Conservation (phyloP, 2,329 filamentous ascomycete species). For the Cladosporium sp. region DNA sequence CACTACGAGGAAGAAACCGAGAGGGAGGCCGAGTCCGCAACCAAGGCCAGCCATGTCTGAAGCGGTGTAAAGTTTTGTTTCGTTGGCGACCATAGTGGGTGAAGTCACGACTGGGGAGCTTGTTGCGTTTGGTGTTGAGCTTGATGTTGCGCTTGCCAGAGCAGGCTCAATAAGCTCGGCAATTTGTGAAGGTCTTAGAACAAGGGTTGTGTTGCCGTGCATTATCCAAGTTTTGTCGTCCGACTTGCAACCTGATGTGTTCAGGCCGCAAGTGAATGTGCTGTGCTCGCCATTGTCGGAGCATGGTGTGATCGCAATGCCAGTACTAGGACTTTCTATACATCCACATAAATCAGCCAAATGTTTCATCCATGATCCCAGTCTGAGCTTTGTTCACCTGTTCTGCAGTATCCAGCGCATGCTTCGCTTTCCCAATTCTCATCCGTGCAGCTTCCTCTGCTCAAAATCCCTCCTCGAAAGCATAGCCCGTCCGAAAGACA, state of each 20-base stretch:
- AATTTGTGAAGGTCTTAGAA: conserved; percentile 28
- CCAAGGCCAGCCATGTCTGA: conserved; percentile 28
- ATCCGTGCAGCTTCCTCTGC: conserved; percentile 30
- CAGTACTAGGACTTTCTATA: conserved; percentile 13
- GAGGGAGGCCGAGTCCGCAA: conserved; percentile 25
- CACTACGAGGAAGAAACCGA: conserved; percentile 24
- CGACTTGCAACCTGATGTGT: conserved; percentile 21
- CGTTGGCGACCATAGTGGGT: background rate
- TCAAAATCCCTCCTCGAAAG: conserved; percentile 27
- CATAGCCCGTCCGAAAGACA: conserved; percentile 32
- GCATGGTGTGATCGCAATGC: conserved; percentile 26
- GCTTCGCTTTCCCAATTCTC: conserved; percentile 26
- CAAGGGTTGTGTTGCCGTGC: conserved; percentile 19
- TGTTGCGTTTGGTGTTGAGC: conserved; percentile 10
- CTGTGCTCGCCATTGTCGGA: conserved; percentile 17
- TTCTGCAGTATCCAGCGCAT: conserved; percentile 28
- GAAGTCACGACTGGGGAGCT: conserved; percentile 10
- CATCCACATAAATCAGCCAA: conserved; percentile 1
- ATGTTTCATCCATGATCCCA: background rate
- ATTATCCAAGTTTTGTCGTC: conserved; percentile 26
- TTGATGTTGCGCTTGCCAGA: conserved; percentile 14
- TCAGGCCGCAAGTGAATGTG: conserved; percentile 30
- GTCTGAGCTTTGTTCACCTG: conserved; percentile 16
- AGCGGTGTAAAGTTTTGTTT: conserved; percentile 18
- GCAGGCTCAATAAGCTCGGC: conserved; percentile 21